A percentile compares a stretch with the other conserved stretches of the same genome.
Evolutionary conservation across 108 stramenopile genomes (phyloP).

Genomic region (Tribonema minus): DNA sequence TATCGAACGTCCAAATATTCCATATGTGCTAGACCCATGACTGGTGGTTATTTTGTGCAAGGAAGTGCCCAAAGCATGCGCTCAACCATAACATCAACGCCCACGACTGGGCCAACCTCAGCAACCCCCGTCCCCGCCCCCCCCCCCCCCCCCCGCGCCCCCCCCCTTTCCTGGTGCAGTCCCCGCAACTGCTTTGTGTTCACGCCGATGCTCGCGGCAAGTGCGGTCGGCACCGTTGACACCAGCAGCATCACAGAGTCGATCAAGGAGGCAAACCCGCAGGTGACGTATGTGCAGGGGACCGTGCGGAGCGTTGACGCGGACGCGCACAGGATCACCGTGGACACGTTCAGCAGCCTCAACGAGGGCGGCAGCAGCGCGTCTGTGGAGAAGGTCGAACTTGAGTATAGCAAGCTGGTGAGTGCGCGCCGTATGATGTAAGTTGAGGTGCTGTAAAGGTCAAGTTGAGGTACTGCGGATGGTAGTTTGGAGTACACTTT

Average conservation of each 20-base stretch:
- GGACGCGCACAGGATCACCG: slow-evolving; percentile 56
- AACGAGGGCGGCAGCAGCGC: slow-evolving; percentile 59
- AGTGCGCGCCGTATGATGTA: neutral
- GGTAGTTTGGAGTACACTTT: too few relatives aligned
- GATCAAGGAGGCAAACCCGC: slow-evolving; percentile 77
- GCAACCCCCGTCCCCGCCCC: too few relatives aligned
- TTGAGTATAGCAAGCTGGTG: neutral
- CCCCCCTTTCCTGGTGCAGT: neutral
- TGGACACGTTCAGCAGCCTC: slow-evolving; percentile 67
- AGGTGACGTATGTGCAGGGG: slow-evolving; percentile 56
- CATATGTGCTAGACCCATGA: neutral
- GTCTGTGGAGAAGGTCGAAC: slow-evolving; percentile 62
- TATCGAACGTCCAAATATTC: neutral
- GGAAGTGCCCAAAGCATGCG: too few relatives aligned
- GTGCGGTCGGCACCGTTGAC: slow-evolving; percentile 85
- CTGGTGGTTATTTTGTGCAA: neutral
- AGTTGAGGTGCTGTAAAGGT: too few relatives aligned
- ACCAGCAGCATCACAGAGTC: slow-evolving; percentile 82
- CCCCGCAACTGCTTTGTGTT: slow-evolving; percentile 91
- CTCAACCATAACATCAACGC: too few relatives aligned
- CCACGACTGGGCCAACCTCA: too few relatives aligned
- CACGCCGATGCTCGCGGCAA: slow-evolving; percentile 92
- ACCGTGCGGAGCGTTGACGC: slow-evolving; percentile 68
- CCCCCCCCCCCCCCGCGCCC: too few relatives aligned
- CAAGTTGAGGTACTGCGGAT: too few relatives aligned